These are phyloP conservation scores for Mesembryanthemum crystallinum DNA, from an alignment of 148 eudicot genomes.

Conservation along the genomic window DNA sequence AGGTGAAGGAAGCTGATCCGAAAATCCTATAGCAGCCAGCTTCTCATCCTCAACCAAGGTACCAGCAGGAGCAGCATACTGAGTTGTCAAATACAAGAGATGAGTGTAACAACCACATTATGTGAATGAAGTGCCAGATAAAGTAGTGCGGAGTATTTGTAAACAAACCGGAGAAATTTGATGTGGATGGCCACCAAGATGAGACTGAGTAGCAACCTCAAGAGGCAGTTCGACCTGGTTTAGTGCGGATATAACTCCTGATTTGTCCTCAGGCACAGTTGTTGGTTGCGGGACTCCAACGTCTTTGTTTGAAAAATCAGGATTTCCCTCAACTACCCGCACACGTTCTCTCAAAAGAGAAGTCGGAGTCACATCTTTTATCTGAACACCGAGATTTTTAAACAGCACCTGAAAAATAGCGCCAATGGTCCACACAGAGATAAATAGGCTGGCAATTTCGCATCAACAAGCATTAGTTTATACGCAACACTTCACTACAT, in stretches of 20 bases:
- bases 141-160: background rate
- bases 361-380: slow-evolving; percentile 72
- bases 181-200: slow-evolving; percentile 59
- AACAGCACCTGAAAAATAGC: slow-evolving; percentile 64
- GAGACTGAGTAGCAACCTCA: slow-evolving; percentile 60
- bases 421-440: background rate
- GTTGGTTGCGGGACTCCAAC: slow-evolving; percentile 50
- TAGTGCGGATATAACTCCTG: slow-evolving; percentile 43
- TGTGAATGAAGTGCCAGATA: background rate
- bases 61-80: slow-evolving; percentile 66
- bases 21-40: slow-evolving; percentile 54
- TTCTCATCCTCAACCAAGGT: slow-evolving; percentile 73
- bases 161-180: slow-evolving; percentile 62
- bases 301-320: slow-evolving; percentile 94
- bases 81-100: slow-evolving; percentile 12
- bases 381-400: slow-evolving; percentile 75
- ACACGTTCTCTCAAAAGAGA: slow-evolving; percentile 75
- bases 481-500: background rate
- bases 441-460: slow-evolving; percentile 4
- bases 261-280: slow-evolving; percentile 48
- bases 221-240: slow-evolving; percentile 72
- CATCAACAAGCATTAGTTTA: background rate
- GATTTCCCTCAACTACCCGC: slow-evolving; percentile 81
- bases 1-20: slow-evolving; percentile 81
- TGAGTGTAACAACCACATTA: background rate